Conservation (phyloP, 768 basidiomycete species). For the Strobilomyces dryophilus region DNA sequence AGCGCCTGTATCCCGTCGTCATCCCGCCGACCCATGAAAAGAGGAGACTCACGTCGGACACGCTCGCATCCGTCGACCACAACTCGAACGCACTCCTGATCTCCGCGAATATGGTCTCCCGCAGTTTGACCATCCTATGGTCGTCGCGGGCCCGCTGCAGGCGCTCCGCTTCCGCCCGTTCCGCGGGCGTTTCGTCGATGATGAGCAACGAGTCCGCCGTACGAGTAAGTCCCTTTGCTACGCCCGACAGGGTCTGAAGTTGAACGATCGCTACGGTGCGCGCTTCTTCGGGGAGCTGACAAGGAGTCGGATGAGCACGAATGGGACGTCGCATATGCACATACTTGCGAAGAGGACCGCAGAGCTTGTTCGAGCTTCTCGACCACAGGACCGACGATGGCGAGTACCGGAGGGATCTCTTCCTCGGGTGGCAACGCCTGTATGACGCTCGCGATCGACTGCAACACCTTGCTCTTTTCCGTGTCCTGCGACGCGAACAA, state of each 20-base stretch:
- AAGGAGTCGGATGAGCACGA: background rate
- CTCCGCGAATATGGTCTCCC: slow-evolving; percentile 60
- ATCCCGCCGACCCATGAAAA: background rate
- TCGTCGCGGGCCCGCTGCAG: slow-evolving; percentile 64
- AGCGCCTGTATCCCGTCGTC: slow-evolving; percentile 47
- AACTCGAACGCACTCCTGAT: slow-evolving; percentile 60
- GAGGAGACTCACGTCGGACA: slow-evolving; percentile 61
- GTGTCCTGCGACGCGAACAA: slow-evolving; percentile 49
- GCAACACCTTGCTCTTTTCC: slow-evolving; percentile 86
- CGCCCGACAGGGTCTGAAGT: slow-evolving; percentile 76
- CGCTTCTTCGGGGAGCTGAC: slow-evolving; percentile 70
- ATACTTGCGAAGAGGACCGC: slow-evolving; percentile 49
- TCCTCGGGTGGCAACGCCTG: slow-evolving; percentile 81
- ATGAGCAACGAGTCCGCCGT: slow-evolving; percentile 63
- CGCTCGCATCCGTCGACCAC: slow-evolving; percentile 76
- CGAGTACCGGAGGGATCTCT: slow-evolving; percentile 74
- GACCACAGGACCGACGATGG: slow-evolving; percentile 73
- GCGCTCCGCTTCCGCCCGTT: slow-evolving; percentile 45
- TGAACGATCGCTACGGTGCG: slow-evolving; percentile 62
- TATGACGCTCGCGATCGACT: slow-evolving; percentile 90
- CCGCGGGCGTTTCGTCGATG: slow-evolving; percentile 53
- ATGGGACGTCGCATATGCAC: slow-evolving; percentile 11
- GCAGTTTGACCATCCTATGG: slow-evolving; percentile 53
- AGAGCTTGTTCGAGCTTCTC: slow-evolving; percentile 63
- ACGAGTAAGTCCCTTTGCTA: slow-evolving; percentile 83